Evolutionary conservation across 164 flowering plant genomes (phyloP).

Genomic region (Stephania japonica): DNA sequence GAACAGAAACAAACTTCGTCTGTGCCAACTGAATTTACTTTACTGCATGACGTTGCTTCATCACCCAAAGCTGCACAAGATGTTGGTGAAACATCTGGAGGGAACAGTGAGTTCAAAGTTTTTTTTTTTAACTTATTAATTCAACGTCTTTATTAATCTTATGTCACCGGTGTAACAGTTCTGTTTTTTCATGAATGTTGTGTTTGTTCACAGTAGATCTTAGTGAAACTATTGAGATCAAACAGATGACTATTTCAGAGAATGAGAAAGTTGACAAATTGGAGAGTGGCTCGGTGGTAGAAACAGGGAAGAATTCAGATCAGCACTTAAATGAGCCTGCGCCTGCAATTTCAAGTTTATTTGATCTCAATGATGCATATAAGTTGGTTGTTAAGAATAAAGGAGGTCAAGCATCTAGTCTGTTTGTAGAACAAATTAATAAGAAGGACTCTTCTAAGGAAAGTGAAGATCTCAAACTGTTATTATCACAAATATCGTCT

Average conservation of each 20-base stretch:
- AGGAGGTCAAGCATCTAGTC: slow-evolving; percentile 49
- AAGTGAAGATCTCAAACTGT: slow-evolving; percentile 61
- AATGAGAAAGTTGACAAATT: slow-evolving; percentile 17
- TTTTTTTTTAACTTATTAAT: background rate
- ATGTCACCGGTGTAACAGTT: background rate
- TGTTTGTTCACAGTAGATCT: slow-evolving; percentile 23
- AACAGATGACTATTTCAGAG: slow-evolving; percentile 11
- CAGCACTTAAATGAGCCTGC: slow-evolving; percentile 21
- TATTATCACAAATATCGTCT: slow-evolving; percentile 66
- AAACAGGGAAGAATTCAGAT: slow-evolving; percentile 18
- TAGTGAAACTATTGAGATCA: slow-evolving; percentile 17
- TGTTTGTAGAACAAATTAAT: slow-evolving; percentile 40
- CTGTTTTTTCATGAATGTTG: background rate
- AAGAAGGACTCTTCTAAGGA: slow-evolving; percentile 51
- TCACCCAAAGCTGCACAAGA: slow-evolving; percentile 10
- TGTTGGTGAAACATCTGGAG: slow-evolving; percentile 20
- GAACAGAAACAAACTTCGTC: slow-evolving; percentile 19
- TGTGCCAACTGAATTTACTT: slow-evolving; percentile 22
- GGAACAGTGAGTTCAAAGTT: slow-evolving; percentile 24
- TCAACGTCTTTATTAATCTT: background rate
- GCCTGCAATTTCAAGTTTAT: slow-evolving; percentile 20
- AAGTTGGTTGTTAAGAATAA: slow-evolving; percentile 54
- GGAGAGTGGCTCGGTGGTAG: slow-evolving; percentile 15
- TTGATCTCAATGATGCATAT: slow-evolving; percentile 91
- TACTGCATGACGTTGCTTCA: slow-evolving; percentile 17